Base-by-base conservation (phyloP, 345 rosid genomes). In the Conringia planisiliqua region DNA sequence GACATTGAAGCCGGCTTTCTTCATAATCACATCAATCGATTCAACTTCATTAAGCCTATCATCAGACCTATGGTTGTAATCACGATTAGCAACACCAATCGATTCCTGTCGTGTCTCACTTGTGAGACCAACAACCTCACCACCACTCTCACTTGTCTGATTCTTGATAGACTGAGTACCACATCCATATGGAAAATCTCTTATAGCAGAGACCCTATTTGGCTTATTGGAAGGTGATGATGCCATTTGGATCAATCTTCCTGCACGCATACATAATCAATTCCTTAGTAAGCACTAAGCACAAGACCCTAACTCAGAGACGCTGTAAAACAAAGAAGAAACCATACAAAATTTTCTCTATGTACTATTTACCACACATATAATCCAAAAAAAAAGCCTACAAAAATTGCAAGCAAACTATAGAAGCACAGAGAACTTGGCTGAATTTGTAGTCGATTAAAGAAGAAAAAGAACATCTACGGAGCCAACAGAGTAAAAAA, bases 1-100 rank as follows among this genome's bases (percentile, higher is more conserved):
- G 52, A 36, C 5, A 17, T 32, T 16, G 13, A 68, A 68, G 2
- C 74, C 69, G 40, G 79, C 73, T 42, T 52, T 68, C 57, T 40
- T 68, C 74, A 75, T 51, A 4, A 62, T 14, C 46, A 44, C 36
- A 75, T 51, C 63, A 7, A 60, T 0, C 0, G 73, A 39, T 30
- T 68, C 62, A 4, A 3, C 58, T 65, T 74, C 66, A 3, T 35
- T 26, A 24, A 24, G 20, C 59, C n/a, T 59, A 14, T 13, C 35
- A 54, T 0, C 51, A 40, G 8, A 7, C 67, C 68, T 64, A 17
- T 14, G 22, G 22, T 55, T 14, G 18, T 12, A 4, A 17, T 5
- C 7, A 0, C n/a, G 63, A 40, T 20, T n/a, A 52, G 43, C 16
- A 36, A 13, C 50, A 12, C 1, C 48, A 71, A 14, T 1, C 13